Conservation (phyloP, 805 yeast genomes). For the Torulaspora gathmanii region DNA sequence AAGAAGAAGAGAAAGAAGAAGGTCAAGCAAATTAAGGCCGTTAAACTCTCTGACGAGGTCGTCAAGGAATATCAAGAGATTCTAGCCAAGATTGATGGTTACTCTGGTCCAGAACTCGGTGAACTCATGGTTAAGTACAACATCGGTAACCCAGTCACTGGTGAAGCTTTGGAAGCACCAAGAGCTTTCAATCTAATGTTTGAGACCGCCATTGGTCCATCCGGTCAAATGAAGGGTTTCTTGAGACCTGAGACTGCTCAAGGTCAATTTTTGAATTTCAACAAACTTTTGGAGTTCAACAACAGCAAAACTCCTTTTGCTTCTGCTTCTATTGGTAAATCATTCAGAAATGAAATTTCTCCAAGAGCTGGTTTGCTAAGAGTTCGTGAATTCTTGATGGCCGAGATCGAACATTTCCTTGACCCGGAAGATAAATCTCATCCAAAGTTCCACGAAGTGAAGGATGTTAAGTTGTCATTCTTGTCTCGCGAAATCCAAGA, state of each 20-base stretch:
- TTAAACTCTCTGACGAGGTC: slow-evolving; percentile 76
- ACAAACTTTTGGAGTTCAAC: slow-evolving; percentile 88
- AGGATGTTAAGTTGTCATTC: slow-evolving; percentile 67
- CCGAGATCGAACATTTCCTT: slow-evolving; percentile 97
- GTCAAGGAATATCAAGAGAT: slow-evolving; percentile 78
- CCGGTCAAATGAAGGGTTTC: slow-evolving; percentile 92
- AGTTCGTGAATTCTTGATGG: slow-evolving; percentile 98
- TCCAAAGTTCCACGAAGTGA: slow-evolving; percentile 69
- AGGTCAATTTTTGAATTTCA: slow-evolving; percentile 96
- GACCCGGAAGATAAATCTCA: slow-evolving; percentile 88
- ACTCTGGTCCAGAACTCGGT: slow-evolving; percentile 87
- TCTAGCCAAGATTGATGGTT: slow-evolving; percentile 93
- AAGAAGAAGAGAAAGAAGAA: slow-evolving; percentile 93
- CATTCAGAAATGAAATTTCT: slow-evolving; percentile 97
- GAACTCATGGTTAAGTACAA: slow-evolving; percentile 75
- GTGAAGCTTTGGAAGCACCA: slow-evolving; percentile 82
- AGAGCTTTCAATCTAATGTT: slow-evolving; percentile 96
- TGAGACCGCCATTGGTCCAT: slow-evolving; percentile 98
- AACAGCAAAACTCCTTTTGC: slow-evolving; percentile 98
- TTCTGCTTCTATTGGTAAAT: slow-evolving; percentile 97
- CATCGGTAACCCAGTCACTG: slow-evolving; percentile 89
- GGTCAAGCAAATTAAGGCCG: slow-evolving; percentile 89
- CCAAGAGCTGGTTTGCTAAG: slow-evolving; percentile 97
- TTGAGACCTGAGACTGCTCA: slow-evolving; percentile 99
- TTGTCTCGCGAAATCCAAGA: slow-evolving; percentile 85